phyloP scores from a whole-genome alignment of 2,329 filamentous ascomycete genomes.

The Berkeleyomyces rouxiae region DNA sequence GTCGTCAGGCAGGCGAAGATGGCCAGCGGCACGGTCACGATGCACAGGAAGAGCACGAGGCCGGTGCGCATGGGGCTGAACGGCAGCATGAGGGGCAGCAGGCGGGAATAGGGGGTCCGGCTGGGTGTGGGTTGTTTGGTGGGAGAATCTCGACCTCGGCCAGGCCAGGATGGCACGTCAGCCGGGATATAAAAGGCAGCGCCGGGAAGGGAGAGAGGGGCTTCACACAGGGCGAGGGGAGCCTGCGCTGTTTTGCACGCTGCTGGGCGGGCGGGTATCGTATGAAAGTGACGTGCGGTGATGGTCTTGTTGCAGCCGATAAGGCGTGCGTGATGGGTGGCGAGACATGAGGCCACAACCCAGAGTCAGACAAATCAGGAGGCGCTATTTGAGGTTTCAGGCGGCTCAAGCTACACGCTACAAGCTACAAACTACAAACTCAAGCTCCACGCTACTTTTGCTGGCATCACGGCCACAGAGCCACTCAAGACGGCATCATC shows the following conservation, averaged over 20 bases:
- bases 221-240: neutral
- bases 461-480: neutral
- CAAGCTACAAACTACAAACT: neutral
- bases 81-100: slow-evolving; percentile 15
- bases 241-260: neutral
- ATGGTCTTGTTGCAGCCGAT: neutral
- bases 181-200: neutral
- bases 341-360: neutral
- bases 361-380: neutral
- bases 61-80: slow-evolving; percentile 40
- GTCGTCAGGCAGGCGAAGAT: slow-evolving; percentile 48
- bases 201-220: neutral
- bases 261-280: too few relatives aligned
- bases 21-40: slow-evolving; percentile 46
- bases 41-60: slow-evolving; percentile 43
- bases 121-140: neutral
- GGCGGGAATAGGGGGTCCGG: neutral
- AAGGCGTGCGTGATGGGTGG: neutral
- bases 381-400: neutral
- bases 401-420: neutral
- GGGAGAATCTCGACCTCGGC: neutral
- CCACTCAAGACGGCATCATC: neutral
- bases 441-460: neutral
- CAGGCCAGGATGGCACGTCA: neutral
- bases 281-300: neutral